Percentiles rank a stretch among this genome's conserved stretches.
These are phyloP conservation scores for Barnettozyma populi DNA, from an alignment of 805 yeast genomes.

Conservation along the genomic window DNA sequence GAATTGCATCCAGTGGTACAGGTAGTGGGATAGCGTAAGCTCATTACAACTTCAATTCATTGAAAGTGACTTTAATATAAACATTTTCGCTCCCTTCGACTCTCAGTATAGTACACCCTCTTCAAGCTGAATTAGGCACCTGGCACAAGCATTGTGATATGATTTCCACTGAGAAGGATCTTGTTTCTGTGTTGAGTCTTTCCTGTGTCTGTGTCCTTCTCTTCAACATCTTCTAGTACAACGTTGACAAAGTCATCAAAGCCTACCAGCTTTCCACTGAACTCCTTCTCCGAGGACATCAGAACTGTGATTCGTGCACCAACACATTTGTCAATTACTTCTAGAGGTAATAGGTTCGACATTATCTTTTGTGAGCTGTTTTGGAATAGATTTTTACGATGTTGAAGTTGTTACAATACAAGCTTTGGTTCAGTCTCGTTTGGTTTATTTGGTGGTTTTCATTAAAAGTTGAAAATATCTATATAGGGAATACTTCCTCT, in stretches of 20 bases:
- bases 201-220: constrained; percentile 43
- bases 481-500: too few relatives aligned
- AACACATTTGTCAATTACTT: constrained; percentile 80
- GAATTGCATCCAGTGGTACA: constrained; percentile 30
- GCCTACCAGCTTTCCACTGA: constrained; percentile 83
- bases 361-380: neutral
- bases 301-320: constrained; percentile 76
- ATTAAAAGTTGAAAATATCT: neutral
- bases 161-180: constrained; percentile 68
- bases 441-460: too few relatives aligned
- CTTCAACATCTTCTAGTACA: constrained; percentile 78
- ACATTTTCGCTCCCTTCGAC: neutral
- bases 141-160: constrained; percentile 63
- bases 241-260: constrained; percentile 94
- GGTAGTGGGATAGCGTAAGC: neutral
- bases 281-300: constrained; percentile 60
- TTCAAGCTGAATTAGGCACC: constrained; percentile 30
- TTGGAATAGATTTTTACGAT: neutral
- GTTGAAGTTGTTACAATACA: neutral
- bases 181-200: constrained; percentile 43
- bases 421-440: neutral
- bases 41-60: neutral
- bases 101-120: neutral
- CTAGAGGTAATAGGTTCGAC: constrained; percentile 52
- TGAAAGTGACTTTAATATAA: neutral